A percentile compares a stretch with the other conserved stretches of the same genome.
Evolutionary conservation across 2,329 filamentous ascomycete genomes (phyloP).

Genomic region (Catunica adiposa): DNA sequence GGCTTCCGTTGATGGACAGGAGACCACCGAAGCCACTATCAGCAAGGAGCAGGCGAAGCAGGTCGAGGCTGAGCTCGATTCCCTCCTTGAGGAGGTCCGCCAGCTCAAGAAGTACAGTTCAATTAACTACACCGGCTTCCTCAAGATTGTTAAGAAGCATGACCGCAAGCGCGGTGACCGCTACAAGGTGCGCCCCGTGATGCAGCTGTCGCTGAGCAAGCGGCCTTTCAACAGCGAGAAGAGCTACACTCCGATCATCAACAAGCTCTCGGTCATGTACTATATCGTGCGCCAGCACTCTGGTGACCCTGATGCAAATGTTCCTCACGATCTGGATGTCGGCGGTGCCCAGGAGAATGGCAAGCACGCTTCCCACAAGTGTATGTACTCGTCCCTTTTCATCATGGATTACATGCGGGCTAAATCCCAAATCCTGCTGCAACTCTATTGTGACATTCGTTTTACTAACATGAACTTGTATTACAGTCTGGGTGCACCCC

Average conservation of each 20-base stretch:
- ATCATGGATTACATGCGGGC: too few relatives aligned
- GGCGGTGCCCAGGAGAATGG: slow-evolving; percentile 33
- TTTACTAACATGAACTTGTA: slow-evolving; percentile 17
- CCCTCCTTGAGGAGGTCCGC: slow-evolving; percentile 76
- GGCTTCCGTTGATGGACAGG: slow-evolving; percentile 45
- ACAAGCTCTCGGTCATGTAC: slow-evolving; percentile 88
- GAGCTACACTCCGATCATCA: slow-evolving; percentile 76
- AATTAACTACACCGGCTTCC: slow-evolving; percentile 92
- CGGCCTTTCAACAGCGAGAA: slow-evolving; percentile 85
- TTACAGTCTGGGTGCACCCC: slow-evolving; percentile 73
- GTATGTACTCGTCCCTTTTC: slow-evolving; percentile 28
- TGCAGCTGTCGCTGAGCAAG: slow-evolving; percentile 76
- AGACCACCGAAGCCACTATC: slow-evolving; percentile 30
- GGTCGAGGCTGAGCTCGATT: slow-evolving; percentile 65
- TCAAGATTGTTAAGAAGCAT: slow-evolving; percentile 98
- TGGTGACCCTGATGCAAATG: slow-evolving; percentile 35
- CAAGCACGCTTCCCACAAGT: slow-evolving; percentile 66
- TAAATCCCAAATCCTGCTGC: not conserved
- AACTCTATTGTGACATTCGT: not conserved
- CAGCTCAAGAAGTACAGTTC: slow-evolving; percentile 90
- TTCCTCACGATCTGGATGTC: slow-evolving; percentile 20
- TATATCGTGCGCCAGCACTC: slow-evolving; percentile 79
- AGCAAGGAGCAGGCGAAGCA: slow-evolving; percentile 44
- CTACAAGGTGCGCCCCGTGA: slow-evolving; percentile 79
- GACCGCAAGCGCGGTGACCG: slow-evolving; percentile 76